Evolutionary conservation across 164 flowering plant genomes (phyloP), one percentile per base, ranked within the genome.

Genomic region (Cinnamomum micranthum): DNA sequence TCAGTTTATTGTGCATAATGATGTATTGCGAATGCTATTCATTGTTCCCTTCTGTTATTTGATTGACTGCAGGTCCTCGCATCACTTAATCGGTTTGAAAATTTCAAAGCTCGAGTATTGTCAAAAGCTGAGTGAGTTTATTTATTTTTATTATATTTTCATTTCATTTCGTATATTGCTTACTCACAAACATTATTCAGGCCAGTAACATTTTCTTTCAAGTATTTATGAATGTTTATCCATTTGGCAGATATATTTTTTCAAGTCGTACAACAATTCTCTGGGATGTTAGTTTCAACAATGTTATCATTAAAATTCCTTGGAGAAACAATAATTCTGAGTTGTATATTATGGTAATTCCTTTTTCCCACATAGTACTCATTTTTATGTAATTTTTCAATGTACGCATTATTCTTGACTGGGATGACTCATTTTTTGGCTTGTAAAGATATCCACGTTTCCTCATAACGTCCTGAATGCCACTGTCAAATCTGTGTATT

Each of bases 101-200:
- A 87, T 82, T 75, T 64, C 23, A 79, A 81, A 71, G 78, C 80
- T 22, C 90, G 99, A 70, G 41, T 95, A 25, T 62, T 80, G 31
- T 87, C 92, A 41, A 95, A 95, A 83, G 86, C 89, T 25, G 87
- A 88, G 99, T 93, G 81, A 81, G 97, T 89, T 71, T 55, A 11
- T 31, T 20, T 52, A 47, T 17, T 68, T 15, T 55, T 1, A 55
- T 55, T 6, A 12, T 64, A 19, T 59, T n/a, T 7, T n/a, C 19
- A 59, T 17, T 65, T n/a, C 70, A 75, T 62, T 35, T 71, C 1
- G 55, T 64, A 71, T 64, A 72, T 69, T 27, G 33, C 35, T 64
- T 59, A 17, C 14, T 20, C 67, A 47, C 6, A 14, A 13, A 60
- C 6, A 25, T 62, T 73, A 24, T 22, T 65, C 9, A 22, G 55